A percentile compares a stretch with the other conserved stretches of the same genome.
phyloP scores from a whole-genome alignment of 192 early-diverging fungal species.

The Coemansia asiatica region DNA sequence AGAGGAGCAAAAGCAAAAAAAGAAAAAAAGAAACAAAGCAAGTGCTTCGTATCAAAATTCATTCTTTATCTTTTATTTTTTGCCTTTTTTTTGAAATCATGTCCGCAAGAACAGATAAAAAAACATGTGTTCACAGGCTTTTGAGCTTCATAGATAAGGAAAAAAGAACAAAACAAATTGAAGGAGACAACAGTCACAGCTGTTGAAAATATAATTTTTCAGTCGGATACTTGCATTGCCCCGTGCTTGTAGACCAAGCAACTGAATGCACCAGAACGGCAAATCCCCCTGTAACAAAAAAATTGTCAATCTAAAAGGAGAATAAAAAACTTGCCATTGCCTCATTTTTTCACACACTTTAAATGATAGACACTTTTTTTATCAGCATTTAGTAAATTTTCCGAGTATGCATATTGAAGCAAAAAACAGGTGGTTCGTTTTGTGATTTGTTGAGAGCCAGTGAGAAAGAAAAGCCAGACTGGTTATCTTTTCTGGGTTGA shows the following conservation, averaged over 20 bases:
- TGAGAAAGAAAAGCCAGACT: no score
- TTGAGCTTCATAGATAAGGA: background rate
- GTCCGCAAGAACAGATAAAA: background rate
- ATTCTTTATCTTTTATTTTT: background rate
- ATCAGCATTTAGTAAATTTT: no score
- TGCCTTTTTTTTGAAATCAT: background rate
- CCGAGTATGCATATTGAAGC: no score
- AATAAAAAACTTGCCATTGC: background rate
- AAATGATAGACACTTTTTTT: no score
- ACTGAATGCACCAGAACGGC: background rate
- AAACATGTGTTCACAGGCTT: no score
- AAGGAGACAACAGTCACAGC: background rate
- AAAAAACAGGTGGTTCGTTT: no score
- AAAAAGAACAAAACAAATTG: background rate
- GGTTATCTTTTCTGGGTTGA: no score
- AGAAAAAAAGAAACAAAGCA: background rate
- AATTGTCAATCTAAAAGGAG: background rate
- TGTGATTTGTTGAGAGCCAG: no score
- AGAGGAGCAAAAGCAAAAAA: no score
- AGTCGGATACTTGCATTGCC: constrained; percentile 1
- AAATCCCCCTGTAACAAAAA: background rate
- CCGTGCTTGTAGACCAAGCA: background rate
- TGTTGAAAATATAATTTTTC: no score
- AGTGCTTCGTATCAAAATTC: no score
- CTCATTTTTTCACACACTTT: background rate